A percentile compares a stretch with the other conserved stretches of the same genome.
These are phyloP conservation scores for Daldinia caldariorum DNA, from an alignment of 495 filamentous ascomycete genomes.

Conservation along the genomic window DNA sequence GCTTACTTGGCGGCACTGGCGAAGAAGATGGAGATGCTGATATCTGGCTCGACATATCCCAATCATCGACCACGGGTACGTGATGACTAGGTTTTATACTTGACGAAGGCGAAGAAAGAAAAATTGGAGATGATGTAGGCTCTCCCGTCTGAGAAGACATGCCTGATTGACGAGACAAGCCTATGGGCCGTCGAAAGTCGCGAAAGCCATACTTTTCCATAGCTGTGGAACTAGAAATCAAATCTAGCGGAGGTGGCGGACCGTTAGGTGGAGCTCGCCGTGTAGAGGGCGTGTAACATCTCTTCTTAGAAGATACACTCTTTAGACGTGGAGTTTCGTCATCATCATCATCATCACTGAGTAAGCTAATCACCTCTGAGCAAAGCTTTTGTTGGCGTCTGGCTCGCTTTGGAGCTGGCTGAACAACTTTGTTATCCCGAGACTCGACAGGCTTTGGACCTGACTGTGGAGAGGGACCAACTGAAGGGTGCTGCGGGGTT, in stretches of 20 bases:
- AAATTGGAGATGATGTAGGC: background rate
- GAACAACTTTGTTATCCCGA: background rate
- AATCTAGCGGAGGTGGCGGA: too few species aligned
- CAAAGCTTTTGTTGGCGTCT: background rate
- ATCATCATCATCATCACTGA: slow-evolving; percentile 32
- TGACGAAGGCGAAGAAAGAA: background rate
- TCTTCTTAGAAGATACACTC: background rate
- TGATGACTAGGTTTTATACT: background rate
- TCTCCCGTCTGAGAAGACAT: too few species aligned
- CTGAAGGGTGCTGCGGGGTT: background rate
- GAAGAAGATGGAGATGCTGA: slow-evolving; percentile 19
- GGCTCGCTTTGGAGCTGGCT: slow-evolving; percentile 16
- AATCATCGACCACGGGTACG: background rate
- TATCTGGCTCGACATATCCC: background rate
- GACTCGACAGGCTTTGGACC: background rate
- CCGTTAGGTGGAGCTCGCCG: too few species aligned
- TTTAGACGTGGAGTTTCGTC: slow-evolving; percentile 6
- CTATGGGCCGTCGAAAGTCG: too few species aligned
- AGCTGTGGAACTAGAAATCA: too few species aligned
- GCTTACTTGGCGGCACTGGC: background rate
- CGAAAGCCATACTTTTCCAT: too few species aligned
- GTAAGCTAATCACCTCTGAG: slow-evolving; percentile 26
- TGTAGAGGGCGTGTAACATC: too few species aligned
- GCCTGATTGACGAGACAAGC: too few species aligned
- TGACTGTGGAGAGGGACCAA: background rate